Conservation (phyloP, 345 rosid genomes). For the Melaleuca quinquenervia region DNA sequence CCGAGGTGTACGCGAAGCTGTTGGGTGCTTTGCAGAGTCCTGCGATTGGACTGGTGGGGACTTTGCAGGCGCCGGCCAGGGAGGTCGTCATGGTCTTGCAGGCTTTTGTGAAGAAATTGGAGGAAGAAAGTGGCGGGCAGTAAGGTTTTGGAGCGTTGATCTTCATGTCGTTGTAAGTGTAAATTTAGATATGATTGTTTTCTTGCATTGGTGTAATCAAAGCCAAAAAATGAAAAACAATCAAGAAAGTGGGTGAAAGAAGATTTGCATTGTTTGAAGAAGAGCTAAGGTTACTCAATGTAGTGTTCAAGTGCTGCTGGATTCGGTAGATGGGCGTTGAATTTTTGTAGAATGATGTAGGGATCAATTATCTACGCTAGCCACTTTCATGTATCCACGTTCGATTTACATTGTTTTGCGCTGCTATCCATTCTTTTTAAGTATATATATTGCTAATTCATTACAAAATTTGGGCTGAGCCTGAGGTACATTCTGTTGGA, state of each 20-base stretch:
- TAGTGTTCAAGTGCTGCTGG: neutral
- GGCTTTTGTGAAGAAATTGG: conserved; percentile 86
- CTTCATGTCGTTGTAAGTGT: neutral
- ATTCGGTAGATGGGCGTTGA: neutral
- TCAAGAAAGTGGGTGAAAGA: neutral
- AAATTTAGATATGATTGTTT: neutral
- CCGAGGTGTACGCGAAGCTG: conserved; percentile 78
- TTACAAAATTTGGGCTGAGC: neutral
- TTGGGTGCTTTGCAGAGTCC: conserved; percentile 75
- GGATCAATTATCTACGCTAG: neutral
- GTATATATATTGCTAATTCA: neutral
- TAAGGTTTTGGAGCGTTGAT: neutral
- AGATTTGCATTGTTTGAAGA: neutral
- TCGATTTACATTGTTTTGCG: neutral
- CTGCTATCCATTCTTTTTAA: neutral
- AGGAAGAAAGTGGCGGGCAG: conserved; percentile 56
- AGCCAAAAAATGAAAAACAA: neutral
- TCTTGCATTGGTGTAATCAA: neutral
- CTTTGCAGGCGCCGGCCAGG: conserved; percentile 83
- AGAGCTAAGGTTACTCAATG: neutral
- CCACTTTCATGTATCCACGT: neutral
- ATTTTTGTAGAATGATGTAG: neutral
- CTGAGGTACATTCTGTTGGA: neutral
- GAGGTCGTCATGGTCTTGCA: conserved; percentile 72
- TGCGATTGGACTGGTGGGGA: conserved; percentile 63